Evolutionary conservation across 345 rosid species (phyloP).

Genomic region (Litchi chinensis): DNA sequence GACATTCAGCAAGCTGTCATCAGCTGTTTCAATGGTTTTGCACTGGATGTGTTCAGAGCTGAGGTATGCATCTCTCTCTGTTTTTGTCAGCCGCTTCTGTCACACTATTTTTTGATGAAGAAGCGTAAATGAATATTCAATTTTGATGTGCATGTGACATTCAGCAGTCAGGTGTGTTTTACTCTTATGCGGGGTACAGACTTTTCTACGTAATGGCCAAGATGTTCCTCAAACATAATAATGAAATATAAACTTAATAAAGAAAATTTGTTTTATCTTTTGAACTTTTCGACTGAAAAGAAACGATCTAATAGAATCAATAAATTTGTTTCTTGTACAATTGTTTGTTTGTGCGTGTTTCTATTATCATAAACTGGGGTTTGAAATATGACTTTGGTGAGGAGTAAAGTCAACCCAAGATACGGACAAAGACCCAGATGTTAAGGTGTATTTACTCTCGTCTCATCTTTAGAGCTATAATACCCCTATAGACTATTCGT

Average conservation of each 20-base stretch:
- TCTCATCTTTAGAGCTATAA: not conserved
- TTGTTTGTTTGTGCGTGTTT: not conserved
- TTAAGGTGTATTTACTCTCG: not conserved
- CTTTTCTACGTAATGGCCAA: not conserved
- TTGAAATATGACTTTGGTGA: not conserved
- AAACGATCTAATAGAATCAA: not conserved
- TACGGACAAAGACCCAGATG: not conserved
- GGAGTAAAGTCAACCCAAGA: not conserved
- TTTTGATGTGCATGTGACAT: not conserved
- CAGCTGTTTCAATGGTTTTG: slow-evolving; percentile 96
- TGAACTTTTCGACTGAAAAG: not conserved
- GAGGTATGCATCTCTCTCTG: slow-evolving; percentile 54
- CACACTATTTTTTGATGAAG: not conserved
- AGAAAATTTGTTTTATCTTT: slow-evolving; percentile 1
- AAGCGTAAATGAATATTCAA: slow-evolving; percentile 7
- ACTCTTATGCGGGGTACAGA: not conserved
- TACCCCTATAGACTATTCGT: not conserved
- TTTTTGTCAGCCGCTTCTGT: slow-evolving; percentile 4
- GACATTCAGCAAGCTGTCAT: slow-evolving; percentile 97
- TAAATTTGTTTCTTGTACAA: not conserved
- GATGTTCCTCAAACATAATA: not conserved
- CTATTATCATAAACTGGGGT: not conserved
- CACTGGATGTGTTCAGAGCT: slow-evolving; percentile 91
- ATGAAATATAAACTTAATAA: not conserved
- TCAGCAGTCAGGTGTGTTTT: slow-evolving; percentile 1